Percentiles rank a stretch among this genome's conserved stretches.
Evolutionary conservation across 1,139 yeast genomes (phyloP).

Genomic region (Suhomyces ambrosiae): DNA sequence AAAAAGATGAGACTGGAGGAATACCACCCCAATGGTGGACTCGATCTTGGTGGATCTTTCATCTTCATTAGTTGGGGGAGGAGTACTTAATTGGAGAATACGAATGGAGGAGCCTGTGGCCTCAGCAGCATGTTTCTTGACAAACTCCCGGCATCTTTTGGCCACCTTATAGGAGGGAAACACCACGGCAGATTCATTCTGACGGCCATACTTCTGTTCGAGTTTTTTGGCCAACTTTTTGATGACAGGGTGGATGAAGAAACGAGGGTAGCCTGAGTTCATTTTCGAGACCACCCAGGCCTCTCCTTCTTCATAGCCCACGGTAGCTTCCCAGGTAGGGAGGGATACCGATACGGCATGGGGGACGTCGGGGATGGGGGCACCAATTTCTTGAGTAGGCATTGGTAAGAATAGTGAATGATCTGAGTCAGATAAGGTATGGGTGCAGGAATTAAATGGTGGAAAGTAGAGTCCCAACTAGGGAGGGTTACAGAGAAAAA

Average conservation of each 20-base stretch:
- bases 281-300: constrained; percentile 79
- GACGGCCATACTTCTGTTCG: constrained; percentile 70
- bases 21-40: constrained; percentile 73
- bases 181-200: constrained; percentile 69
- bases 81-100: constrained; percentile 77
- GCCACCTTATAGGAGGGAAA: constrained; percentile 82
- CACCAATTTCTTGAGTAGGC: constrained; percentile 62
- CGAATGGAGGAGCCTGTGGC: constrained; percentile 44
- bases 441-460: not conserved
- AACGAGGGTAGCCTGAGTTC: constrained; percentile 88
- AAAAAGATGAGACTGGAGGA: constrained; percentile 61
- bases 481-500: not conserved
- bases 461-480: not conserved
- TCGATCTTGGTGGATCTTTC: constrained; percentile 63
- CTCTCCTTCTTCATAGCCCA: constrained; percentile 90
- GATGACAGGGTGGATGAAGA: constrained; percentile 75
- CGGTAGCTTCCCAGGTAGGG: constrained; percentile 92
- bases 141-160: constrained; percentile 79
- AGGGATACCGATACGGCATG: constrained; percentile 94
- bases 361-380: constrained; percentile 83
- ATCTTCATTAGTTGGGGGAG: constrained; percentile 60
- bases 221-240: constrained; percentile 57
- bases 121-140: constrained; percentile 41
- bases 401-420: constrained; percentile 8
- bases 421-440: not conserved